These are phyloP conservation scores for Trematosphaeria pertusa DNA, from an alignment of 2,329 filamentous ascomycete genomes.

Conservation along the genomic window DNA sequence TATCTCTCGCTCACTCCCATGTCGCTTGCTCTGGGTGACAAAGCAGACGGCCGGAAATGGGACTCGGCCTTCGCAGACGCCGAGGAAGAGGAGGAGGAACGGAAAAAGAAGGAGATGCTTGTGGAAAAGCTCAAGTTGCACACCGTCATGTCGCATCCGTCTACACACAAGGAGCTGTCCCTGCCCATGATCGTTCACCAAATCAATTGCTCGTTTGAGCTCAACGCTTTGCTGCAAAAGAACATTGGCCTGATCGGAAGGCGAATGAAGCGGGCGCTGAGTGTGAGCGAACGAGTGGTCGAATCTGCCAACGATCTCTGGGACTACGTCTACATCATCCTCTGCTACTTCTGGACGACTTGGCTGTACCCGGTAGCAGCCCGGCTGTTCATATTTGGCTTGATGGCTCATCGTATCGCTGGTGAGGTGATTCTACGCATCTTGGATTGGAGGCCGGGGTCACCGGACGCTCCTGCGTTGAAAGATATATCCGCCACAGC, in stretches of 20 bases:
- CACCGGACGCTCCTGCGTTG: conserved; percentile 77
- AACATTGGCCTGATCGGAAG: conserved; percentile 87
- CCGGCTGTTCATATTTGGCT: conserved; percentile 72
- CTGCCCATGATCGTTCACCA: conserved; percentile 86
- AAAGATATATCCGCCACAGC: conserved; percentile 97
- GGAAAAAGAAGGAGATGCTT: conserved; percentile 69
- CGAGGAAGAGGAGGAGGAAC: conserved; percentile 71
- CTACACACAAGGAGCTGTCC: conserved; percentile 82
- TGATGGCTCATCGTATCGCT: conserved; percentile 79
- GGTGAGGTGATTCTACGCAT: conserved; percentile 81
- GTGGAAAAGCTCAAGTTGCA: conserved; percentile 89
- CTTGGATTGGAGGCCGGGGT: conserved; percentile 81
- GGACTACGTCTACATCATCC: conserved; percentile 72
- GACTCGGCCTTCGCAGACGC: conserved; percentile 57
- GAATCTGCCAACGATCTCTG: conserved; percentile 89
- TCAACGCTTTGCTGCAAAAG: conserved; percentile 83
- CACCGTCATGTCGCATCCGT: conserved; percentile 77
- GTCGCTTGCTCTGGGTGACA: conserved; percentile 76
- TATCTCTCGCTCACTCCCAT: conserved; percentile 94
- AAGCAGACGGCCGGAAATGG: conserved; percentile 56
- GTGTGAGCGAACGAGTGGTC: conserved; percentile 92
- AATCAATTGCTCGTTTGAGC: conserved; percentile 94
- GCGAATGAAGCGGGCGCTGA: conserved; percentile 81
- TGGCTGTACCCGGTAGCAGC: conserved; percentile 82
- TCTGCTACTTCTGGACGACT: conserved; percentile 74